Evolutionary conservation across 176 grass and related monocot species (phyloP), one percentile per base, ranked within the genome.

Genomic region (Dactylis glomerata): DNA sequence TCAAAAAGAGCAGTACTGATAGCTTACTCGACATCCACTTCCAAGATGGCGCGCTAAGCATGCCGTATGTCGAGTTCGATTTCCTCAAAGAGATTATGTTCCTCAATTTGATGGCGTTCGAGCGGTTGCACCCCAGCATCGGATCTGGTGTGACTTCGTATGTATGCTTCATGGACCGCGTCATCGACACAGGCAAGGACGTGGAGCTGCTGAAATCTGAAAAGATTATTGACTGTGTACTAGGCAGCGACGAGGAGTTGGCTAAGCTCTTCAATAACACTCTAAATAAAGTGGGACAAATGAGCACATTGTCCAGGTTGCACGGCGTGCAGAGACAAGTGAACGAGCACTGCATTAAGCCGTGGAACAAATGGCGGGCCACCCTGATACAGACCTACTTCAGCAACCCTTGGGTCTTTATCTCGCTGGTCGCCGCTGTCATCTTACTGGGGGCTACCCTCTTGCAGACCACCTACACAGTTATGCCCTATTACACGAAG

Each of bases 21-120:
- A 87, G 59, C 78, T 56, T 91, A 14, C 81, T 94, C 88, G 92
- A 91, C 59, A 88, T 81, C 50, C 83, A 88, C 32, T 82, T 86
- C 26, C 27, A 87, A 4, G 38, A 41, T 6, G 19, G 50, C 50
- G 17, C 22, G 50, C 50, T 54, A 17, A 7, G 17, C 50, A 54
- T 54, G 50, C 38, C 38, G 9, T 8, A 1, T 41, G 6, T 41
- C 38, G 6, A 8, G 38, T 41, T 41, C 38, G 1, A 41, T 8
- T 4, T 4, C 38, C 5, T 1, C 38, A 41, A 4, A 7, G 6
- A 7, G 38, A 8, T 8, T 4, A 22, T 22, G 17, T 11, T 54
- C 50, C 50, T 54, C 50, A 54, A 54, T 19, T 19, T 54, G 5
- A 19, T 54, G 50, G 50, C 50, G 6, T 54, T 54, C 17, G 50